phyloP scores from a whole-genome alignment of 768 basidiomycete species.

The Lenzites betulinus region DNA sequence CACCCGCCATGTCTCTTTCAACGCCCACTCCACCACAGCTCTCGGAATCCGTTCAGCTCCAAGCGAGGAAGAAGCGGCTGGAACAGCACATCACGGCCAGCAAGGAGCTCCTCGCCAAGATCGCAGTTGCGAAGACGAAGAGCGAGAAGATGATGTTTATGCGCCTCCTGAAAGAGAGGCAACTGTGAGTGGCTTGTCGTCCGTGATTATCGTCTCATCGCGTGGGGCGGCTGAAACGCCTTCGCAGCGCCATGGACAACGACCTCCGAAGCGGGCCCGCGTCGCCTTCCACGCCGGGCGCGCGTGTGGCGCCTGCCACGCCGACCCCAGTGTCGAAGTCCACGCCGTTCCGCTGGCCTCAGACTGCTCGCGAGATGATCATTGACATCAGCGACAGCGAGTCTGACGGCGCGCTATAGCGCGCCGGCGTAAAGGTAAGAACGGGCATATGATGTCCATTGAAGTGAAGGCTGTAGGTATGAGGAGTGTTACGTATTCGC shows the following conservation, averaged over 20 bases:
- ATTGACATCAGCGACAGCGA: slow-evolving; percentile 56
- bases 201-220: not conserved
- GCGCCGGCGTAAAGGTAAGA: slow-evolving; percentile 7
- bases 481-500: not conserved
- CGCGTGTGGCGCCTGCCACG: not conserved
- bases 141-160: slow-evolving; percentile 51
- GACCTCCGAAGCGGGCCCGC: slow-evolving; percentile 21
- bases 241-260: slow-evolving; percentile 41
- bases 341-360: slow-evolving; percentile 43
- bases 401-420: slow-evolving; percentile 32
- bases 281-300: not conserved
- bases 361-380: slow-evolving; percentile 43
- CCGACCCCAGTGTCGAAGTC: slow-evolving; percentile 1
- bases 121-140: slow-evolving; percentile 49
- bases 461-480: not conserved
- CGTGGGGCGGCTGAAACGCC: not conserved
- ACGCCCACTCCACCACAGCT: not conserved
- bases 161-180: slow-evolving; percentile 49
- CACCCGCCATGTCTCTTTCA: not conserved
- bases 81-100: slow-evolving; percentile 56
- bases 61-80: slow-evolving; percentile 47
- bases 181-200: slow-evolving; percentile 41
- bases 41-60: not conserved
- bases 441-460: not conserved
- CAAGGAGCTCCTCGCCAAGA: slow-evolving; percentile 50